Percentiles rank a stretch among this genome's conserved stretches.
Conservation (phyloP, 2,329 filamentous ascomycete genomes). For the Lachnellula occidentalis region DNA sequence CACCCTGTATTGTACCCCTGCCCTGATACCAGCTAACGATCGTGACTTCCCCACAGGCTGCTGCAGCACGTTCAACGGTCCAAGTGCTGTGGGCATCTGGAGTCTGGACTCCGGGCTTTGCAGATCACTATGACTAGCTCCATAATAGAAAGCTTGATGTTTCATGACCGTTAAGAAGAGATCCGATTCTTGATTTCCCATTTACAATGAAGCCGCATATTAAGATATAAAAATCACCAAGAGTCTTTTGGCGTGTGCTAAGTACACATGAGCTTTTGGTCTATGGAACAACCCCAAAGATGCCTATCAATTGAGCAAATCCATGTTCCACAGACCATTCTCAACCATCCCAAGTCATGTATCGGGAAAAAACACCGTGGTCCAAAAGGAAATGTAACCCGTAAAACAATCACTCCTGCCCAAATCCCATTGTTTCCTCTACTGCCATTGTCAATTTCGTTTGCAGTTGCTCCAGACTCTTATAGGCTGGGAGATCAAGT, state of each 20-base stretch:
- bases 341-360: conserved; percentile 16
- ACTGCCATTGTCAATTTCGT: conserved; percentile 93
- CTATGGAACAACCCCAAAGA: neutral
- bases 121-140: neutral
- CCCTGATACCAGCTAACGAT: neutral
- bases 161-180: too few relatives aligned
- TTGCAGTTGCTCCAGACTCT: conserved; percentile 76
- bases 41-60: neutral
- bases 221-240: conserved; percentile 2
- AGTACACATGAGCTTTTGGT: conserved; percentile 4
- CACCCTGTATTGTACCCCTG: too few relatives aligned
- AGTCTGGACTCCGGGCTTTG: neutral
- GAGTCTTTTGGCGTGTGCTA: conserved; percentile 4
- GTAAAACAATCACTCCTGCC: conserved; percentile 66
- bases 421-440: conserved; percentile 97
- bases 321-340: conserved; percentile 3
- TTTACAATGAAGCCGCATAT: neutral
- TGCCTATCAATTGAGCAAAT: conserved; percentile 2
- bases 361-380: conserved; percentile 21
- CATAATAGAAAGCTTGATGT: neutral
- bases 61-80: neutral
- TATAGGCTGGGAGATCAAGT: conserved; percentile 90
- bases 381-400: conserved; percentile 12
- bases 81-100: neutral
- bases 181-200: neutral